These are phyloP conservation scores for Trapa incisa DNA, from an alignment of 345 rosid genomes.

Conservation along the genomic window DNA sequence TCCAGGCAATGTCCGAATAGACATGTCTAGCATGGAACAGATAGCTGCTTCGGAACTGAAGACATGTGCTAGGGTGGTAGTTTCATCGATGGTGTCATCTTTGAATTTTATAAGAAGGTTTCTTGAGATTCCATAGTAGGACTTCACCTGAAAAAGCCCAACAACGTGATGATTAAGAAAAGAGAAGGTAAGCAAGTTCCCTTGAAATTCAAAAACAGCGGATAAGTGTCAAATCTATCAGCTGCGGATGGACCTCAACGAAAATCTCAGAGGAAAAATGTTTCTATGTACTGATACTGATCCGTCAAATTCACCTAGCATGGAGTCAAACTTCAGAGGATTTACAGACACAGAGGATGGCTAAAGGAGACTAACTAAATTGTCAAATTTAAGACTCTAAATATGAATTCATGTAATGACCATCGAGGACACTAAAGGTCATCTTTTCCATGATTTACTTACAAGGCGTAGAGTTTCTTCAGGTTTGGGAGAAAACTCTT, in stretches of 20 bases:
- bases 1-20: slow-evolving; percentile 75
- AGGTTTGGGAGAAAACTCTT: slow-evolving; percentile 88
- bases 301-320: neutral
- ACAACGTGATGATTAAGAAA: neutral
- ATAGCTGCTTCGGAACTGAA: slow-evolving; percentile 87
- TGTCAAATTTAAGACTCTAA: neutral
- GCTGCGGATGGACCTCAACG: neutral
- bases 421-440: neutral
- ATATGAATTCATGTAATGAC: neutral
- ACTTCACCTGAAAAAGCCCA: slow-evolving; percentile 47
- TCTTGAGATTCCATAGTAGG: slow-evolving; percentile 87
- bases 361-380: neutral
- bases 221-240: neutral
- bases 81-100: slow-evolving; percentile 85
- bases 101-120: slow-evolving; percentile 80
- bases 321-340: neutral
- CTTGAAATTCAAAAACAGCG: neutral
- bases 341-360: neutral
- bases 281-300: neutral
- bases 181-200: neutral
- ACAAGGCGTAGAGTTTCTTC: slow-evolving; percentile 95
- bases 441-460: slow-evolving; percentile 18
- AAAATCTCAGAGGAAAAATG: neutral
- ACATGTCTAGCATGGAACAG: slow-evolving; percentile 92
- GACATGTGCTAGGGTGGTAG: slow-evolving; percentile 67